A percentile compares a stretch with the other conserved stretches of the same genome.
Conservation (phyloP, 1,139 yeast genomes). For the Barnettozyma hawaiiensis region DNA sequence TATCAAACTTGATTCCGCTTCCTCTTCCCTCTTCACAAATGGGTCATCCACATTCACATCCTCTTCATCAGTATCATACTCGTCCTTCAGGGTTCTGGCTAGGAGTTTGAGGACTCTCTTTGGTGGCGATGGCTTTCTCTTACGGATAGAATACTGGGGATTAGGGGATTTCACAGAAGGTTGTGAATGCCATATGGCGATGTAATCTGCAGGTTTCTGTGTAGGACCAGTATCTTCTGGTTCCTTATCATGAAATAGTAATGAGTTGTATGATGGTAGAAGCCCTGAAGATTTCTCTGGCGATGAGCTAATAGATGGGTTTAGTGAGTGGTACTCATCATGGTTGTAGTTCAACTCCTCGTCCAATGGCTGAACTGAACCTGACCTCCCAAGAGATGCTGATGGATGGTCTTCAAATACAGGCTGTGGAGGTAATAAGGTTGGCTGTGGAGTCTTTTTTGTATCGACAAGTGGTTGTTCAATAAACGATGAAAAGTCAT, state of each 20-base stretch:
- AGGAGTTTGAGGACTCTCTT: constrained; percentile 18
- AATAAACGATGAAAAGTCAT: not conserved
- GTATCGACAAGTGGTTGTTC: not conserved
- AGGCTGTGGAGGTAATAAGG: not conserved
- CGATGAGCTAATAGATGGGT: constrained; percentile 8
- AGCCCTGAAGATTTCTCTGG: not conserved
- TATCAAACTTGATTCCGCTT: constrained; percentile 9
- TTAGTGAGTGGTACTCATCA: constrained; percentile 6
- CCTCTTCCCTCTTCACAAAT: constrained; percentile 8
- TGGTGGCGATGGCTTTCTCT: constrained; percentile 20
- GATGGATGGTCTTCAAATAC: not conserved
- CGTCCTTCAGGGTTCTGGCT: constrained; percentile 13
- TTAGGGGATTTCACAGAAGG: constrained; percentile 18
- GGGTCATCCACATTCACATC: not conserved
- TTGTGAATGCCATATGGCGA: constrained; percentile 25
- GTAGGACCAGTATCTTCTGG: constrained; percentile 12
- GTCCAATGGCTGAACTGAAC: constrained; percentile 1
- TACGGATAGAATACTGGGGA: constrained; percentile 21
- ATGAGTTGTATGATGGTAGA: constrained; percentile 22
- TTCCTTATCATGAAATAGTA: constrained; percentile 22
- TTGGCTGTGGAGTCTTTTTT: not conserved
- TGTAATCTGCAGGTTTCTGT: constrained; percentile 20
- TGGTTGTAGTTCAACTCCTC: constrained; percentile 4
- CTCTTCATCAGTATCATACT: constrained; percentile 9
- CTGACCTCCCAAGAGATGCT: not conserved